These are phyloP conservation scores for Geotrichum histeridarum DNA, from an alignment of 1,139 yeast genomes.

Conservation along the genomic window DNA sequence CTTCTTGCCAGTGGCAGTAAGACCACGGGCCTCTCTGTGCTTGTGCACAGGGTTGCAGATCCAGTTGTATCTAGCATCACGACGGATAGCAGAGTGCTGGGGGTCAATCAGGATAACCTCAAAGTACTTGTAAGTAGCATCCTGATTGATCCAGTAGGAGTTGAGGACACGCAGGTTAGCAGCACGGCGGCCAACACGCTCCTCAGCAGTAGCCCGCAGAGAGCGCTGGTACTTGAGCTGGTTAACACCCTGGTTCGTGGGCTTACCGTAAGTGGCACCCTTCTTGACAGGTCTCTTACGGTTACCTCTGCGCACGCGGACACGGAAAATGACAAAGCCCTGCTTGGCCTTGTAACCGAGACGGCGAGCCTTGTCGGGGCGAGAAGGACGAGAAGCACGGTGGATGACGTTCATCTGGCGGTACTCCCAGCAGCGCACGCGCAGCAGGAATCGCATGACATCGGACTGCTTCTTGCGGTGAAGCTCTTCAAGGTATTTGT, in stretches of 20 bases:
- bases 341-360: slow-evolving; percentile 99
- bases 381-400: slow-evolving; percentile 98
- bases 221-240: slow-evolving; percentile 99
- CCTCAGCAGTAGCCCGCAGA: slow-evolving; percentile 97
- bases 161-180: slow-evolving; percentile 97
- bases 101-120: slow-evolving; percentile 98
- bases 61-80: slow-evolving; percentile 99
- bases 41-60: slow-evolving; percentile 99
- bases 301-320: slow-evolving; percentile 99
- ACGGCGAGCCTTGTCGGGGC: slow-evolving; percentile 99
- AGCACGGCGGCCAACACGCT: slow-evolving; percentile 98
- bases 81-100: slow-evolving; percentile 97
- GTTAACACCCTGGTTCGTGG: slow-evolving; percentile 99
- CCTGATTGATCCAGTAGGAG: slow-evolving; percentile 99
- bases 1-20: slow-evolving; percentile 96
- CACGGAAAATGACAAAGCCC: slow-evolving; percentile 97
- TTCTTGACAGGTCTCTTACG: slow-evolving; percentile 99
- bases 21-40: slow-evolving; percentile 99
- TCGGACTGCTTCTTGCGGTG: slow-evolving; percentile 99
- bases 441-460: slow-evolving; percentile 95
- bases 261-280: slow-evolving; percentile 99
- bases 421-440: slow-evolving; percentile 99
- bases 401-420: slow-evolving; percentile 98
- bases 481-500: slow-evolving; percentile 98
- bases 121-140: slow-evolving; percentile 97